These are phyloP conservation scores for Amaranthus tricolor DNA, from an alignment of 179 eudicot species.

Conservation along the genomic window DNA sequence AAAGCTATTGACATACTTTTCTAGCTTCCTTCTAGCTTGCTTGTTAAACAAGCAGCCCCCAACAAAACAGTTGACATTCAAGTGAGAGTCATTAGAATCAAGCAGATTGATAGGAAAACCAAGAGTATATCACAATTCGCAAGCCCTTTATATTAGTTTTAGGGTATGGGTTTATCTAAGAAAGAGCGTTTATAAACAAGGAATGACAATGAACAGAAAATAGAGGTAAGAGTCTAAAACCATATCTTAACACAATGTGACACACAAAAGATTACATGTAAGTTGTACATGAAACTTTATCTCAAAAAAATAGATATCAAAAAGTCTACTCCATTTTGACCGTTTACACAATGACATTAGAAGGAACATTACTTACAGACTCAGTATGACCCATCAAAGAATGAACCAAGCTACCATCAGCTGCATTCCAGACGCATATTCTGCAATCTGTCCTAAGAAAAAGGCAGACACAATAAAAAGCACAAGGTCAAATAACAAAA, in stretches of 20 bases:
- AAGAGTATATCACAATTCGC: conserved; percentile 1
- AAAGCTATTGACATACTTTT: conserved; percentile 1
- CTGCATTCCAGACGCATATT: conserved; percentile 99
- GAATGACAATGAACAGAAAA: background rate
- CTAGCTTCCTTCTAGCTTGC: background rate
- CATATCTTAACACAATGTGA: background rate
- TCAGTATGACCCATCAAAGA: conserved; percentile 96
- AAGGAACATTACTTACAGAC: conserved; percentile 60
- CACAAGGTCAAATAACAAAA: background rate
- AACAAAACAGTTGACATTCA: background rate
- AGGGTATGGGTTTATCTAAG: background rate
- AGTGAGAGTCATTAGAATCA: conserved; percentile 2
- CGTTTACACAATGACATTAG: background rate
- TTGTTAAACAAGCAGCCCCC: background rate
- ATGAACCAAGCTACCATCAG: conserved; percentile 97
- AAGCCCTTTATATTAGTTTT: background rate
- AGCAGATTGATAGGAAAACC: background rate
- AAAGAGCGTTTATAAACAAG: background rate
- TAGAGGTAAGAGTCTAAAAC: background rate
- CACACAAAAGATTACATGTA: background rate
- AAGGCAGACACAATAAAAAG: conserved; percentile 11
- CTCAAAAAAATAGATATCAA: background rate
- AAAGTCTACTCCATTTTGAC: background rate
- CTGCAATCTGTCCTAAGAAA: conserved; percentile 80
- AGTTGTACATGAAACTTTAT: background rate